A percentile compares a stretch with the other conserved stretches of the same genome.
phyloP scores from a whole-genome alignment of 1,284 basidiomycete genomes.

The Pseudozyma hubeiensis region DNA sequence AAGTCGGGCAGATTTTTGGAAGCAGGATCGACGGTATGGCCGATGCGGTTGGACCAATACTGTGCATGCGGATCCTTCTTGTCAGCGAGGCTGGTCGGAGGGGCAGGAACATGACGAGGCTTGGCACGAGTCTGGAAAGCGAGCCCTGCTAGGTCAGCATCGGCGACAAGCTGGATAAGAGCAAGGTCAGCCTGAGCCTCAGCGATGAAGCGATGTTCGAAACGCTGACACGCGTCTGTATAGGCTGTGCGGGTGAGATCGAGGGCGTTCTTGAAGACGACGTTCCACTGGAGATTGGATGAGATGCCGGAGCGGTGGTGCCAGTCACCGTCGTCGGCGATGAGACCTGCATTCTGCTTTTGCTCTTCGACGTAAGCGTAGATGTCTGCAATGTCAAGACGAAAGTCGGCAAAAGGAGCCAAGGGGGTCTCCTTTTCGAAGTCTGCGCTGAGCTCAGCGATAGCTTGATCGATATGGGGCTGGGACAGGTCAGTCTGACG shows the following conservation, averaged over 20 bases:
- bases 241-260: constrained; percentile 25
- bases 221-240: constrained; percentile 25
- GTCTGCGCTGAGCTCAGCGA: constrained; percentile 11
- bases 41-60: constrained; percentile 15
- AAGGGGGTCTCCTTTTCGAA: constrained; percentile 1
- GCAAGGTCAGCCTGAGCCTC: constrained; percentile 22
- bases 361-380: constrained; percentile 35
- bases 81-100: neutral
- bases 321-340: constrained; percentile 36
- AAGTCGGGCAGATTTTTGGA: constrained; percentile 8
- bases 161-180: constrained; percentile 10
- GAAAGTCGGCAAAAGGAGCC: constrained; percentile 13
- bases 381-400: constrained; percentile 22
- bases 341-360: constrained; percentile 18
- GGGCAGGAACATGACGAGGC: constrained; percentile 15
- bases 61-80: neutral
- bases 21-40: neutral
- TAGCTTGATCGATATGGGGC: constrained; percentile 3
- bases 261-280: constrained; percentile 21
- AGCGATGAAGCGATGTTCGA: constrained; percentile 17
- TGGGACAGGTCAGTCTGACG: constrained; percentile 2
- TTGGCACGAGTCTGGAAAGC: constrained; percentile 2
- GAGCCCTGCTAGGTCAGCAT: constrained; percentile 7
- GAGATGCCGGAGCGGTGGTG: neutral
- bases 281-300: constrained; percentile 24